Conservation (phyloP, 495 filamentous ascomycete genomes). For the Rostrohypoxylon terebratum region DNA sequence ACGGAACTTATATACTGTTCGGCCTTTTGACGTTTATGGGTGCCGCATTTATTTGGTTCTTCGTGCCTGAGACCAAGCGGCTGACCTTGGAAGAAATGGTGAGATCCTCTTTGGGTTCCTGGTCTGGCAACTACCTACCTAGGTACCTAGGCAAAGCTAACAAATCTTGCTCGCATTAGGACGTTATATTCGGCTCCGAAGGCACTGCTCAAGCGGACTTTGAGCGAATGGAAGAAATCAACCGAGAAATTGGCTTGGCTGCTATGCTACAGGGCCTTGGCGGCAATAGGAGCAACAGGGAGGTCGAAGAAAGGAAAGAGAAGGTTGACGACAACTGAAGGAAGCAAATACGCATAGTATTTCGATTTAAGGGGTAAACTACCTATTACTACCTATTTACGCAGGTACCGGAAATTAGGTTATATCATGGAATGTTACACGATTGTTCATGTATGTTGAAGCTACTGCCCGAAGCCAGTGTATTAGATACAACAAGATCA, state of each 20-base stretch:
- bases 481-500: no score
- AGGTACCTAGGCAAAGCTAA: slow-evolving; percentile 46
- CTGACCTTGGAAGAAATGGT: slow-evolving; percentile 70
- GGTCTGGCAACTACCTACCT: not conserved
- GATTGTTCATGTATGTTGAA: no score
- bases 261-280: slow-evolving; percentile 51
- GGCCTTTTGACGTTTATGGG: slow-evolving; percentile 76
- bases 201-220: slow-evolving; percentile 77
- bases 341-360: slow-evolving; percentile 15
- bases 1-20: slow-evolving; percentile 85
- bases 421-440: no score
- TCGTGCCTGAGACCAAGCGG: slow-evolving; percentile 79
- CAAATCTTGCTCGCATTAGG: slow-evolving; percentile 61
- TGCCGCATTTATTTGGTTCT: slow-evolving; percentile 78
- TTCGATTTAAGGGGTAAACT: not conserved
- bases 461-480: no score
- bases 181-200: slow-evolving; percentile 80
- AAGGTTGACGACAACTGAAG: slow-evolving; percentile 44
- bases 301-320: slow-evolving; percentile 39
- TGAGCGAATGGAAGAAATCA: slow-evolving; percentile 78
- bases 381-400: no score
- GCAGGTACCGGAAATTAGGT: no score
- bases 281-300: slow-evolving; percentile 32
- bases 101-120: slow-evolving; percentile 19
- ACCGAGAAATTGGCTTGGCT: slow-evolving; percentile 74